Evolutionary conservation across 208 protist genomes (phyloP).

Genomic region (Wallacemonas sp.): DNA sequence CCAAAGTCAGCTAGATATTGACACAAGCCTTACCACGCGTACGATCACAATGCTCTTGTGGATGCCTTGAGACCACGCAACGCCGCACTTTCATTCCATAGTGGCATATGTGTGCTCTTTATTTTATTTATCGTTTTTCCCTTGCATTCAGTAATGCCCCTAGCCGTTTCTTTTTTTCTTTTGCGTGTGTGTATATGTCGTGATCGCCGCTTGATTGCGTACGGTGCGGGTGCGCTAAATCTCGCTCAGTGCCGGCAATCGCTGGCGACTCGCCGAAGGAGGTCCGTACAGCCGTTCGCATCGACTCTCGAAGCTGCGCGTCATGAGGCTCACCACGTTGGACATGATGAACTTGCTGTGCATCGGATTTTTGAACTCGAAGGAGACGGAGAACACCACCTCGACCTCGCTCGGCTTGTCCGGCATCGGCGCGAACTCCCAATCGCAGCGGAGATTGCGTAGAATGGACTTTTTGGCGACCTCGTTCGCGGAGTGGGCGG

Average conservation of each 20-base stretch:
- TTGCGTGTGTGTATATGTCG: constrained; percentile 2
- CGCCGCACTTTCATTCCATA: too few species aligned
- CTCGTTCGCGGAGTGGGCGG: constrained; percentile 29
- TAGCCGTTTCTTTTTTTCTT: constrained; percentile 3
- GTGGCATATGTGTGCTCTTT: too few species aligned
- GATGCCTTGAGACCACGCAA: too few species aligned
- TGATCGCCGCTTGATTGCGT: too few species aligned
- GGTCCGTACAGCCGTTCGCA: constrained; percentile 75
- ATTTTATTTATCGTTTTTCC: constrained; percentile 5
- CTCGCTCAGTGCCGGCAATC: constrained; percentile 24
- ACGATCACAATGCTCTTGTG: background rate
- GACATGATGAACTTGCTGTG: constrained; percentile 75
- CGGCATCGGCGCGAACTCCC: constrained; percentile 58
- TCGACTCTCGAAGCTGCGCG: constrained; percentile 72
- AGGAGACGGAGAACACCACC: constrained; percentile 70
- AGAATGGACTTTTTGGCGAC: constrained; percentile 50
- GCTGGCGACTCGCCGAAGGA: constrained; percentile 41
- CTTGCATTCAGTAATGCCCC: constrained; percentile 6
- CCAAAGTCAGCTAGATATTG: too few species aligned
- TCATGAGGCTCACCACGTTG: constrained; percentile 81
- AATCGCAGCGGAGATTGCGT: constrained; percentile 65
- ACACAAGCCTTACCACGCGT: too few species aligned
- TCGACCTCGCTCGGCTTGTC: constrained; percentile 54
- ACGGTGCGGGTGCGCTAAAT: background rate
- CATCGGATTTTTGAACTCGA: constrained; percentile 80